Base-by-base conservation (phyloP, 1,284 basidiomycete genomes). In the Stereum hirsutum region DNA sequence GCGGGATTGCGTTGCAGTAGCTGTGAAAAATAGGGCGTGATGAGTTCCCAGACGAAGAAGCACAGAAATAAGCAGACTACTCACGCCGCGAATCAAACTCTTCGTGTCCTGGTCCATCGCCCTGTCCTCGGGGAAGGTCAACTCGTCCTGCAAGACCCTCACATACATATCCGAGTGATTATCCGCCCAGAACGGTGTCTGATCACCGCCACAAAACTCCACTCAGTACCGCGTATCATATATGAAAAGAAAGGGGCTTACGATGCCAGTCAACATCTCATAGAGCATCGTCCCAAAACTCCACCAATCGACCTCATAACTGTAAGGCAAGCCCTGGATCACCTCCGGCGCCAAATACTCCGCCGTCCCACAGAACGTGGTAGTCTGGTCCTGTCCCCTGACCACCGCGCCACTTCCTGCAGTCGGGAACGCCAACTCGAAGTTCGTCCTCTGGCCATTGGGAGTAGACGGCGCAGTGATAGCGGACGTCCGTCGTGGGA, bases 271-370 rank as follows among this genome's bases (percentile, higher is more conserved):
- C 60, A 91, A 67, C 81, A 95, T 94, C 68, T 98, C 95, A 60
- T 89, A 93, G 45, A 97, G 68, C 85, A 98, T 96, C 48, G 93
- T 97, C 15, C 94, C 94, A 55, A 96, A 88, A 51, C 87, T 89
- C 93, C 94, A 98, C 89, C 92, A 95, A 60, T 98, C 94, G 17
- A 95, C 91, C 53, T 94, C 89, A 57, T 94, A 97, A 49, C 86
- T 86, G 62, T 98, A 97, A 15, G 88, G 78, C 51, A 88, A 64
- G 4, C 92, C 89, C 56, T 92, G 86, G 54, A 98, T 90, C 41
- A 98, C 91, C 60, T 95, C 91, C 0, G 91, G 91, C 14, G 91
- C 92, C 14, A 97, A 75, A 57, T 97, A 97, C 61, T 96, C 93
- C 3, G 91, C 87, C 6, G 92, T 96, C 19, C 89, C 88, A 60